Percentiles rank a stretch among this genome's conserved stretches.
These are phyloP conservation scores for Penicillium pancosmium DNA, from an alignment of 495 filamentous ascomycete genomes.

Conservation along the genomic window DNA sequence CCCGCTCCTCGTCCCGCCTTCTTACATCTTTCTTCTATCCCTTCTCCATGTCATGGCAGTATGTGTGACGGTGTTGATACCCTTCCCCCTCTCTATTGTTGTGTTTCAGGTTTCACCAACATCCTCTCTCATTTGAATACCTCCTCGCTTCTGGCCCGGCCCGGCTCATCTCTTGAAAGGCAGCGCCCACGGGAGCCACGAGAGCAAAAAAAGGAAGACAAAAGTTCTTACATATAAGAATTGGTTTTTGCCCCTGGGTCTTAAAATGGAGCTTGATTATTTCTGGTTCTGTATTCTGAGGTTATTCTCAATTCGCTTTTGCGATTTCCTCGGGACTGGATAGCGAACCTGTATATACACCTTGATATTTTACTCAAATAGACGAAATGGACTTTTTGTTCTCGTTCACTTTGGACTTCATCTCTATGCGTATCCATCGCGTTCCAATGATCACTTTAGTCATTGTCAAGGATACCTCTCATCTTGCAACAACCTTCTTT, in stretches of 20 bases:
- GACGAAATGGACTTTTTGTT: conserved; percentile 36
- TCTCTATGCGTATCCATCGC: not conserved
- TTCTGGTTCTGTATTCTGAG: conserved; percentile 5
- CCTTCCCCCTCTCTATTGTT: conserved; percentile 31
- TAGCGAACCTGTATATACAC: conserved; percentile 39
- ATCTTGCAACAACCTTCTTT: too few species aligned
- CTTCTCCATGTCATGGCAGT: conserved; percentile 33
- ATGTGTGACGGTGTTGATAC: conserved; percentile 56
- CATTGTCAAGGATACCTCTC: too few species aligned
- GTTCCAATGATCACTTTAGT: too few species aligned
- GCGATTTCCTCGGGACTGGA: conserved; percentile 19
- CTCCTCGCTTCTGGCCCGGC: not conserved
- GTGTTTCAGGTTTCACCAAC: conserved; percentile 17
- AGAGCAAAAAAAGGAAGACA: conserved; percentile 17
- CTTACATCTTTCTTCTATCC: conserved; percentile 16
- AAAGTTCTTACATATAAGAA: conserved; percentile 12
- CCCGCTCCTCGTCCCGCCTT: conserved; percentile 11
- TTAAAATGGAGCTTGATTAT: conserved; percentile 7
- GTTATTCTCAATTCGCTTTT: conserved; percentile 3
- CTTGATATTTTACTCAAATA: conserved; percentile 32
- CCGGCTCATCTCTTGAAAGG: conserved; percentile 5
- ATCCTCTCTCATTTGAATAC: conserved; percentile 6
- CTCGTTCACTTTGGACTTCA: conserved; percentile 6
- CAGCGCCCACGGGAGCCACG: not conserved
- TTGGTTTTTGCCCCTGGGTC: not conserved